phyloP scores from a whole-genome alignment of 1,284 basidiomycete genomes.

The Ganoderma meredithae region DNA sequence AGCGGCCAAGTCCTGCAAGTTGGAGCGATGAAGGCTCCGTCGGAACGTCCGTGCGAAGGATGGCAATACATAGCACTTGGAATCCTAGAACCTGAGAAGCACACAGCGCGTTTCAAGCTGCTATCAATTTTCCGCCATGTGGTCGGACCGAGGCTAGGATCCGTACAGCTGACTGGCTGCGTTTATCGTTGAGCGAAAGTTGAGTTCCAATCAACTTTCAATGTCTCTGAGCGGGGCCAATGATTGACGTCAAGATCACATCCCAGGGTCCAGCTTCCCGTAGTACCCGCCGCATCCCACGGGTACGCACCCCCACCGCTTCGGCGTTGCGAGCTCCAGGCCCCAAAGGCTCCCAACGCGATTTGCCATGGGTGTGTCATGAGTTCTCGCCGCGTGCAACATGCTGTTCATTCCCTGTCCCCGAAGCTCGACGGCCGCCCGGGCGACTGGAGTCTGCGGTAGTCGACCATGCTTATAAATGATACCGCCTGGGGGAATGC shows the following conservation, averaged over 20 bases:
- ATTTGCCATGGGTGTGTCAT: conserved; percentile 12
- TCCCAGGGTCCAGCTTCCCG: conserved; percentile 5
- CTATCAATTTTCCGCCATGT: not conserved
- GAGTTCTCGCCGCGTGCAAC: conserved; percentile 19
- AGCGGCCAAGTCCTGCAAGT: not conserved
- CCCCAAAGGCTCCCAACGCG: not conserved
- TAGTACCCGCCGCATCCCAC: conserved; percentile 10
- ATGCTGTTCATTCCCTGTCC: not conserved
- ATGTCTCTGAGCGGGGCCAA: conserved; percentile 15
- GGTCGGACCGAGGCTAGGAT: conserved; percentile 5
- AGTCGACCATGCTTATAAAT: not conserved
- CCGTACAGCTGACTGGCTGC: conserved; percentile 24
- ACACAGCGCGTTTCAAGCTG: not conserved
- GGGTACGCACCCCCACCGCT: conserved; percentile 14
- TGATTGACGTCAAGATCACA: conserved; percentile 35
- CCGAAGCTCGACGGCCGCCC: not conserved
- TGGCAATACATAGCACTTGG: not conserved
- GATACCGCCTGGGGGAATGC: not conserved
- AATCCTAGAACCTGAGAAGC: conserved; percentile 14
- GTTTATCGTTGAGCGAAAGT: conserved; percentile 13
- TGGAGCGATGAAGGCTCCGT: not conserved
- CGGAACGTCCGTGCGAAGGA: not conserved
- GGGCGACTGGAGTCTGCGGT: not conserved
- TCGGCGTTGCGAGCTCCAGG: not conserved
- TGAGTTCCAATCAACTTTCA: conserved; percentile 19